A percentile compares a stretch with the other conserved stretches of the same genome.
phyloP scores from a whole-genome alignment of 371 early-diverging fungal species.

The Mortierella sp. region DNA sequence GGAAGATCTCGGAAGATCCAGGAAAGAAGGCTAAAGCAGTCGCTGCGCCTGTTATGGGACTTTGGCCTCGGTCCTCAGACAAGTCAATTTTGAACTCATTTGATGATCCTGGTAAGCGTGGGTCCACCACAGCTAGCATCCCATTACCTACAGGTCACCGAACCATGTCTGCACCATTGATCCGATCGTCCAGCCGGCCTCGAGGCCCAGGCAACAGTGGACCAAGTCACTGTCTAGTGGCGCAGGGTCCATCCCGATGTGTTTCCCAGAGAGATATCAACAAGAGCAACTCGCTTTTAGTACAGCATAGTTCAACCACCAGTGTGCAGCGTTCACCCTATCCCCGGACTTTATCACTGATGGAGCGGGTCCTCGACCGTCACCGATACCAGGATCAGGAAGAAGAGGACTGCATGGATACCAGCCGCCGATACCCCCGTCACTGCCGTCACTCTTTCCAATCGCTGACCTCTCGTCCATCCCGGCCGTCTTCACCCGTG shows the following conservation, averaged over 20 bases:
- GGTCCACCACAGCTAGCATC: constrained; percentile 17
- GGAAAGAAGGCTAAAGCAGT: neutral
- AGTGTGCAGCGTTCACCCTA: constrained; percentile 11
- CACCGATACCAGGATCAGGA: constrained; percentile 32
- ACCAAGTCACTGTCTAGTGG: too few species aligned
- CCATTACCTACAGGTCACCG: constrained; percentile 15
- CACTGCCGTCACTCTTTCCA: too few species aligned
- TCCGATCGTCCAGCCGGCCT: neutral
- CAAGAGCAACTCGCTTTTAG: too few species aligned
- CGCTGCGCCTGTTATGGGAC: constrained; percentile 28
- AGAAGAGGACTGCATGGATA: too few species aligned
- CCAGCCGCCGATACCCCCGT: too few species aligned
- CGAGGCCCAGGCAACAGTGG: too few species aligned
- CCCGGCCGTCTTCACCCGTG: constrained; percentile 10
- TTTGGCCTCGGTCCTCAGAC: constrained; percentile 27
- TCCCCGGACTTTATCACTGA: constrained; percentile 35
- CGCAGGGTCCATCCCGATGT: too few species aligned
- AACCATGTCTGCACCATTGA: constrained; percentile 36
- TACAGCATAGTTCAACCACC: too few species aligned
- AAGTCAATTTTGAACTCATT: constrained; percentile 32
- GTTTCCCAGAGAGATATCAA: too few species aligned
- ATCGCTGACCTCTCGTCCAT: neutral
- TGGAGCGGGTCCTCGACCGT: constrained; percentile 49
- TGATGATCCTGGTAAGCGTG: constrained; percentile 14
- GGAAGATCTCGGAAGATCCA: constrained; percentile 13